Percentiles rank a stretch among this genome's conserved stretches.
Evolutionary conservation across 1,284 basidiomycete species (phyloP).

Genomic region (Ceratorhiza oryzae-sativae): DNA sequence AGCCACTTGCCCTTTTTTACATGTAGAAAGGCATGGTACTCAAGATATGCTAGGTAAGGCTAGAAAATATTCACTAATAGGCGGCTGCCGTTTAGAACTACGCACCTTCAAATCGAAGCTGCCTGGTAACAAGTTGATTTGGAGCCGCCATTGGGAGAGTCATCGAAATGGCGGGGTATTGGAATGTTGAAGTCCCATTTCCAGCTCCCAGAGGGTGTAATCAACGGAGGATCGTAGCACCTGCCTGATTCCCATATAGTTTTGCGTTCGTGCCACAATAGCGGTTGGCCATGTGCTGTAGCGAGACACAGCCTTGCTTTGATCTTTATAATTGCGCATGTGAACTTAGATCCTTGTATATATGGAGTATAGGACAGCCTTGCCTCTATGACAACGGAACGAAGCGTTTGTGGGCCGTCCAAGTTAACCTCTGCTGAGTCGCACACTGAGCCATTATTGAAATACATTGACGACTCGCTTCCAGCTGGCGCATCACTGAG

Average conservation of each 20-base stretch:
- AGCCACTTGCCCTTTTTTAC: slow-evolving; percentile 28
- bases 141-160: slow-evolving; percentile 6
- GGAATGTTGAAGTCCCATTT: slow-evolving; percentile 22
- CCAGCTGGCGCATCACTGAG: slow-evolving; percentile 23
- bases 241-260: slow-evolving; percentile 4
- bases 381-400: slow-evolving; percentile 10
- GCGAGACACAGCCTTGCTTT: neutral
- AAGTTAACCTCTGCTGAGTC: slow-evolving; percentile 5
- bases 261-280: slow-evolving; percentile 9
- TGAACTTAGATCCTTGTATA: neutral
- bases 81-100: too few relatives aligned
- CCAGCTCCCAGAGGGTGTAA: slow-evolving; percentile 14
- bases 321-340: neutral
- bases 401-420: slow-evolving; percentile 1
- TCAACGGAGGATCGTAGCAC: neutral
- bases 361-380: neutral
- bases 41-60: slow-evolving; percentile 10
- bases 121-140: neutral
- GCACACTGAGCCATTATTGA: neutral
- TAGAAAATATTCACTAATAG: neutral
- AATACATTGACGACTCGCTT: slow-evolving; percentile 11
- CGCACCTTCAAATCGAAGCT: slow-evolving; percentile 15
- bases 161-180: slow-evolving; percentile 23
- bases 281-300: neutral
- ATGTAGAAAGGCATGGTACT: slow-evolving; percentile 12